Conservation (phyloP, 495 filamentous ascomycete genomes). For the Tuber melanosporum region DNA sequence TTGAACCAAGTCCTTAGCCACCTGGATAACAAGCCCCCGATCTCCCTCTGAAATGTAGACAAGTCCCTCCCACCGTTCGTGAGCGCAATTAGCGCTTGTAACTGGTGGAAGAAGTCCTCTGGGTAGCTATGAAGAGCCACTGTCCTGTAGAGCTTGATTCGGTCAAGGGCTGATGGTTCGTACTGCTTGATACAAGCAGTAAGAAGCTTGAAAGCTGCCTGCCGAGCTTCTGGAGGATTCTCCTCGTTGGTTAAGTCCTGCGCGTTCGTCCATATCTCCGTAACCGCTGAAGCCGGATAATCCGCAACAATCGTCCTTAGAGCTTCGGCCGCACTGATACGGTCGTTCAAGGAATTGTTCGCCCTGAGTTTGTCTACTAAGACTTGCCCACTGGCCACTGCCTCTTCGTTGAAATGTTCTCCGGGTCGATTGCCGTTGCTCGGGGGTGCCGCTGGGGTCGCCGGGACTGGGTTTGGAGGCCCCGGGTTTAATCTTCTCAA, state of each 20-base stretch:
- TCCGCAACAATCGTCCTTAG: conserved; percentile 52
- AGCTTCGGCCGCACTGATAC: conserved; percentile 53
- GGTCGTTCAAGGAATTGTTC: conserved; percentile 43
- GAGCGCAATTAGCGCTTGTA: conserved; percentile 56
- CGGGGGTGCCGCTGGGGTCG: conserved; percentile 25
- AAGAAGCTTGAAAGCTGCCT: conserved; percentile 58
- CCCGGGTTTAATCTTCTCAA: conserved; percentile 35
- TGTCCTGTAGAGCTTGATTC: conserved; percentile 58
- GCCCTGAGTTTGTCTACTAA: conserved; percentile 33
- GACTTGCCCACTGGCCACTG: conserved; percentile 19
- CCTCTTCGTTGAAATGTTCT: conserved; percentile 34
- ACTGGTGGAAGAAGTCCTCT: conserved; percentile 58
- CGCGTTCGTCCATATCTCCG: conserved; percentile 57
- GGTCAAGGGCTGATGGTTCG: conserved; percentile 57
- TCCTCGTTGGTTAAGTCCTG: conserved; percentile 58
- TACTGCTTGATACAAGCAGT: conserved; percentile 57
- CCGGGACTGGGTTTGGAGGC: conserved; percentile 24
- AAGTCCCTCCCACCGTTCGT: conserved; percentile 59
- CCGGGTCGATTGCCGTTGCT: conserved; percentile 24
- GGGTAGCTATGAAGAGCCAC: conserved; percentile 50
- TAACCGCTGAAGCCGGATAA: conserved; percentile 50
- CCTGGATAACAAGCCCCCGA: conserved; percentile 53
- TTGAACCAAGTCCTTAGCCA: conserved; percentile 56
- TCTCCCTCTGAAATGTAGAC: conserved; percentile 57
- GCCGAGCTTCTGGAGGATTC: conserved; percentile 51